Base-by-base conservation (phyloP, 768 basidiomycete genomes). In the Pleurotus ostreatus region DNA sequence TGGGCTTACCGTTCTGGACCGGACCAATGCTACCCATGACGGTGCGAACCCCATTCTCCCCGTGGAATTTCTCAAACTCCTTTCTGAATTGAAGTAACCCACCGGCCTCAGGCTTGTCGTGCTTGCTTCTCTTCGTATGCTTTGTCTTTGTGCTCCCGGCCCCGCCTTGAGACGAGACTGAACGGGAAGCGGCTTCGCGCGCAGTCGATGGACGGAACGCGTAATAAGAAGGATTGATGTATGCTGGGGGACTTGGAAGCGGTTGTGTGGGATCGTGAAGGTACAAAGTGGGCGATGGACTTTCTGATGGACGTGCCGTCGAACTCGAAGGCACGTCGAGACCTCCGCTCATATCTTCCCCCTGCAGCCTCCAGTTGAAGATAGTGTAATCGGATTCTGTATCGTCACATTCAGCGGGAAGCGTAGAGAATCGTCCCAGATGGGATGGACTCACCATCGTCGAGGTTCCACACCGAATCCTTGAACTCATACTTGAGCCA, bases 31-130 rank as follows among this genome's bases (percentile, higher is more conserved):
- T 86, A 2, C 97, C 97, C 60, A 86, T 77, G 13, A 99, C 89
- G 3, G 94, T 98, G 49, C 96, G 78, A 7, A 98, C 95, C 0
- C 97, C 97, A 63, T 94, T 94, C 71, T 90, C 89, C 16, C 80
- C 80, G 61, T 96, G 94, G 63, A 98, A 98, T 61, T 81, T 83
- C 63, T 91, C 81, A 61, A 94, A 95, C 44, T 86, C 83, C 62
- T 81, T 86, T 71, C 86, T 87, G 70, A 85, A 80, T 58, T 79
- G 78, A 3, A 84, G 87, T 1, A 80, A 75, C 2, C 76, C 75
- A 46, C 75, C 76, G 13, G 70, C 72, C 30, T 74, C 68, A 5
- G 60, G 59, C 25, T 60, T 63, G 48, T 62, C 66, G 22, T 60
- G 69, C 58, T 73, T 73, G 58, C 71, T 72, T 18, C 48, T 64